Percentiles rank a stretch among this genome's conserved stretches.
Evolutionary conservation across 2,329 filamentous ascomycete species (phyloP).

Genomic region (Aspergillus aculeatinus): DNA sequence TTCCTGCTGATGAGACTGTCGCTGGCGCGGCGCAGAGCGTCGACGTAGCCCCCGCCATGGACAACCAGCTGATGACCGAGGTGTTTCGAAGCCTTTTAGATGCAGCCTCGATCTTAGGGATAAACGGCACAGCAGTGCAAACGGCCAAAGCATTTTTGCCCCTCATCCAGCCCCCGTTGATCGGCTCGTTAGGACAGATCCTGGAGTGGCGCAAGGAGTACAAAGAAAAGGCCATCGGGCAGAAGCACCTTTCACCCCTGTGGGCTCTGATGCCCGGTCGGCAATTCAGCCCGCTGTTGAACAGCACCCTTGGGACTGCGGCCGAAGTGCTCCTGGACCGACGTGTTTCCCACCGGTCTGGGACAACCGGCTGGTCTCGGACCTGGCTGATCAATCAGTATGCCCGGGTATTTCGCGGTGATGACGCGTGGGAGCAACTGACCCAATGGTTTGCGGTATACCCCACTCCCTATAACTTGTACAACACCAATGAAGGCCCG

Average conservation of each 20-base stretch:
- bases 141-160: background rate
- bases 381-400: constrained; percentile 9
- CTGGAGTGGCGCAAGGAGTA: constrained; percentile 7
- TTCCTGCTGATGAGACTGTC: background rate
- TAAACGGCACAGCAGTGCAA: background rate
- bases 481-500: constrained; percentile 6
- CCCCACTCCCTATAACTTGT: constrained; percentile 3
- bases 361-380: constrained; percentile 7
- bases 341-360: background rate
- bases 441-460: constrained; percentile 1
- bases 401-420: constrained; percentile 2
- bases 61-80: constrained; percentile 3
- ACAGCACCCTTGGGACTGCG: background rate
- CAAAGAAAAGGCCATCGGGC: background rate
- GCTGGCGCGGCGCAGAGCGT: background rate
- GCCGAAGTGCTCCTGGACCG: constrained; percentile 7
- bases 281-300: constrained; percentile 5
- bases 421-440: constrained; percentile 7
- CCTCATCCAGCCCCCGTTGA: background rate
- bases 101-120: background rate
- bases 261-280: constrained; percentile 2
- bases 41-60: constrained; percentile 3
- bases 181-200: constrained; percentile 4
- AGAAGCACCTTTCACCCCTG: constrained; percentile 5
- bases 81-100: constrained; percentile 4